Base-by-base conservation (phyloP, 176 grass and related monocot species). In the Triticum turgidum region DNA sequence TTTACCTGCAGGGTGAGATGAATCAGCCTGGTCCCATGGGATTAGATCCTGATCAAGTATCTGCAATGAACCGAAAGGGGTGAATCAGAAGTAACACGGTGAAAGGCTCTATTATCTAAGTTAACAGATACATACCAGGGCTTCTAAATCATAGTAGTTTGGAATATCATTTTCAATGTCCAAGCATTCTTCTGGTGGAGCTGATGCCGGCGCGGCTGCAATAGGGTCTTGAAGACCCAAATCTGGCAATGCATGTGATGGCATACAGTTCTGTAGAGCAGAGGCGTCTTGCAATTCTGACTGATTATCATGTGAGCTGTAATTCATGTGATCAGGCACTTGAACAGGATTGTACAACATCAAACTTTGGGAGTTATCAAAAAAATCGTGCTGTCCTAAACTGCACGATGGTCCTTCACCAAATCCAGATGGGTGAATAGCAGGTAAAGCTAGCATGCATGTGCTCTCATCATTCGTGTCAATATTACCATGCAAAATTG, bases 61-160 rank as follows among this genome's bases (percentile, higher is more conserved):
- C 92, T 94, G 87, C 78, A 86, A 49, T 64, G 76, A 87, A 89
- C 22, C 11, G 11, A 66, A 79, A 76, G 49, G 30, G 61, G 52
- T 73, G 49, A 85, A 81, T 79, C 24, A 59, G 11, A 77, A 88
- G 56, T 27, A 30, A 72, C 29, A 64, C 6, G 21, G 39, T 63
- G 63, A 73, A 77, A 87, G 3, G 25, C 32, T 76, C 70, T 22
- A 25, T 35, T 74, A 79, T n/a, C n/a, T 73, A 45, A 76, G 77
- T 15, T 45, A 88, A 71, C 79, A 76, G 44, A 78, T 75, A 24
- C 81, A 82, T 94, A 94, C 93, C 93, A 94, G 74, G 79, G 89
- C 82, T 86, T 94, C 93, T 77, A 94, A 20, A 80, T 94, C 90
- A 59, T 89, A 90, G 65, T 86, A 94, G 70, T 85, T 90, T 65